phyloP scores from a whole-genome alignment of 2,329 filamentous ascomycete genomes.

The Aspergillus eucalypticola region DNA sequence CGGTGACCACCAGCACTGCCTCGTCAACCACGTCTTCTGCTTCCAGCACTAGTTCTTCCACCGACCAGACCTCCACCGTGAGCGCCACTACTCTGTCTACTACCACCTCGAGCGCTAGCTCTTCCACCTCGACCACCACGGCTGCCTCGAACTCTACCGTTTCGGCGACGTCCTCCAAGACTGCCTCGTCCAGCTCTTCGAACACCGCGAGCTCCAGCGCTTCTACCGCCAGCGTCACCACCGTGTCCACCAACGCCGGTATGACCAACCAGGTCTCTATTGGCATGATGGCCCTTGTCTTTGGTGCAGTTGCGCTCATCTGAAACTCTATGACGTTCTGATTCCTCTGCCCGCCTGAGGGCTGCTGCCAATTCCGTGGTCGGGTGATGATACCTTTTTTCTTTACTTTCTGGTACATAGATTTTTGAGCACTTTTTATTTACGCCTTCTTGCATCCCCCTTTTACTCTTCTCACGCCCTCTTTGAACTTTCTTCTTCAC shows the following conservation, averaged over 20 bases:
- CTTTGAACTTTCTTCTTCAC: neutral
- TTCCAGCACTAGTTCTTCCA: slow-evolving; percentile 13
- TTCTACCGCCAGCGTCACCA: slow-evolving; percentile 26
- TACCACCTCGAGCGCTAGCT: slow-evolving; percentile 11
- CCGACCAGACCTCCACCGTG: slow-evolving; percentile 21
- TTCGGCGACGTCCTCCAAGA: slow-evolving; percentile 23
- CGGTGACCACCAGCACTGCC: slow-evolving; percentile 32
- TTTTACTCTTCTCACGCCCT: neutral
- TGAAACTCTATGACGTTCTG: slow-evolving; percentile 25
- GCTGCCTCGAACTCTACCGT: slow-evolving; percentile 19
- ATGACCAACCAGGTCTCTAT: slow-evolving; percentile 37
- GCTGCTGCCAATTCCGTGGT: slow-evolving; percentile 1
- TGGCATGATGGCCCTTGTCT: slow-evolving; percentile 37
- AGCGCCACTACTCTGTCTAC: slow-evolving; percentile 26
- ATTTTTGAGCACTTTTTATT: slow-evolving; percentile 3
- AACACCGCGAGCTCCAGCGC: slow-evolving; percentile 27
- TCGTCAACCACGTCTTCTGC: slow-evolving; percentile 25
- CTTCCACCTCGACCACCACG: slow-evolving; percentile 17
- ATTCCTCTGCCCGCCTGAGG: neutral
- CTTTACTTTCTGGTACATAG: slow-evolving; percentile 4
- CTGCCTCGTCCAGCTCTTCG: slow-evolving; percentile 21
- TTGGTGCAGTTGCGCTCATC: slow-evolving; percentile 37
- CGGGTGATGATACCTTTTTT: slow-evolving; percentile 3
- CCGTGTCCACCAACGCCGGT: slow-evolving; percentile 34
- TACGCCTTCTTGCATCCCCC: neutral